phyloP scores from a whole-genome alignment of 116 monocot genomes.

The Trichopus zeylanicus region DNA sequence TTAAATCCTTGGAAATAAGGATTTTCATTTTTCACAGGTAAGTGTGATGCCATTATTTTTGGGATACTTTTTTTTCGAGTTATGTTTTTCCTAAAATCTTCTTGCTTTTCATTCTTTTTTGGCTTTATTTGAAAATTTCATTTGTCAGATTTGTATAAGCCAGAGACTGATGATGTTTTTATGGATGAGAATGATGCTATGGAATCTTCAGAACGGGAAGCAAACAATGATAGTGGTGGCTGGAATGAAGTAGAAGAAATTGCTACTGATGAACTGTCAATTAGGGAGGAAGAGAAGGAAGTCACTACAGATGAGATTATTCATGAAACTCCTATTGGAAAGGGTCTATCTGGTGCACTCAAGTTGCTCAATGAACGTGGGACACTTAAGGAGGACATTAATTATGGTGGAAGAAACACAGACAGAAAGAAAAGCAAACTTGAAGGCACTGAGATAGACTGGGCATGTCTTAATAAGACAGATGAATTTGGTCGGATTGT shows the following conservation, averaged over 20 bases:
- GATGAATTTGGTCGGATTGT: constrained; percentile 97
- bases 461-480: constrained; percentile 79
- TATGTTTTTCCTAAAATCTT: not conserved
- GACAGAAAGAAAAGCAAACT: constrained; percentile 98
- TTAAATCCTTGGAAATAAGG: not conserved
- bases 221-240: constrained; percentile 22
- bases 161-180: constrained; percentile 83
- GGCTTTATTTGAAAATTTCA: not conserved
- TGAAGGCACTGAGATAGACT: constrained; percentile 62
- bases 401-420: constrained; percentile 96
- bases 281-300: constrained; percentile 33
- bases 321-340: constrained; percentile 83
- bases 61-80: too few relatives aligned
- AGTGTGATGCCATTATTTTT: too few relatives aligned
- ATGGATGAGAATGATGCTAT: constrained; percentile 62
- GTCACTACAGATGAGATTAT: constrained; percentile 75
- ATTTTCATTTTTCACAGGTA: too few relatives aligned
- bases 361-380: constrained; percentile 89
- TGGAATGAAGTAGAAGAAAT: constrained; percentile 46
- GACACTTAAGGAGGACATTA: constrained; percentile 76
- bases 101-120: not conserved
- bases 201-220: constrained; percentile 21
- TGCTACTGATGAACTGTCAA: constrained; percentile 20
- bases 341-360: constrained; percentile 81
- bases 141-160: constrained; percentile 45